These are phyloP conservation scores for Exophiala sp. DNA, from an alignment of 2,329 filamentous ascomycete genomes.

Conservation along the genomic window DNA sequence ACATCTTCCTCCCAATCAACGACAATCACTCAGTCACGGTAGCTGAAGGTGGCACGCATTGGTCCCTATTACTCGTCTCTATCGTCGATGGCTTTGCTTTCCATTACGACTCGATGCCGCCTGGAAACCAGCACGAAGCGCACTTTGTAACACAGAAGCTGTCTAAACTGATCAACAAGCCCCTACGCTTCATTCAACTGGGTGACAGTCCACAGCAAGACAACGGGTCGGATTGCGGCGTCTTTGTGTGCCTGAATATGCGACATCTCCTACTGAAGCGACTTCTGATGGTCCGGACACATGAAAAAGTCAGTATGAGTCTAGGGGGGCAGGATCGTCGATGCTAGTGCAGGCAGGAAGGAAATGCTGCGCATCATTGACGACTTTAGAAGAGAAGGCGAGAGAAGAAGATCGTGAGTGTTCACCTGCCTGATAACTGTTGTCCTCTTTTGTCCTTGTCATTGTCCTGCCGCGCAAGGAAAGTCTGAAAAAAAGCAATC, in stretches of 20 bases:
- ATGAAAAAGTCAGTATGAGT: constrained; percentile 89
- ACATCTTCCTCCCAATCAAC: constrained; percentile 94
- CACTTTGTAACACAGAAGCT: constrained; percentile 64
- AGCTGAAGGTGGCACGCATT: constrained; percentile 88
- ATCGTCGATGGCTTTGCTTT: constrained; percentile 86
- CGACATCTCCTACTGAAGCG: constrained; percentile 82
- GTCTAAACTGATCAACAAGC: constrained; percentile 57
- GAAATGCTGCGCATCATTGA: constrained; percentile 91
- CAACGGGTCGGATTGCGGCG: constrained; percentile 88
- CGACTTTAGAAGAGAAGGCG: constrained; percentile 76
- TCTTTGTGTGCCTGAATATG: constrained; percentile 95
- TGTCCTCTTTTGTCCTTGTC: constrained; percentile 2
- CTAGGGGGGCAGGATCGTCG: constrained; percentile 77
- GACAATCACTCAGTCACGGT: constrained; percentile 69
- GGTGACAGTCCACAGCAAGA: constrained; percentile 84
- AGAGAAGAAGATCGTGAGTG: constrained; percentile 70
- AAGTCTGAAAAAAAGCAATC: background rate
- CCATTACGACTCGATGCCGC: constrained; percentile 85
- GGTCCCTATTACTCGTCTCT: constrained; percentile 86
- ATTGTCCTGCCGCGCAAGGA: background rate
- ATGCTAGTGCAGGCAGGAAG: constrained; percentile 72
- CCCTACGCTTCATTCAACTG: constrained; percentile 70
- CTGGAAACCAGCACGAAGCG: constrained; percentile 70
- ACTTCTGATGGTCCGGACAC: constrained; percentile 69
- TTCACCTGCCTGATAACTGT: constrained; percentile 3